Evolutionary conservation across 352 stramenopile species (phyloP), one percentile per base, ranked within the genome.

Genomic region (Phytophthora macrochlamydospora): DNA sequence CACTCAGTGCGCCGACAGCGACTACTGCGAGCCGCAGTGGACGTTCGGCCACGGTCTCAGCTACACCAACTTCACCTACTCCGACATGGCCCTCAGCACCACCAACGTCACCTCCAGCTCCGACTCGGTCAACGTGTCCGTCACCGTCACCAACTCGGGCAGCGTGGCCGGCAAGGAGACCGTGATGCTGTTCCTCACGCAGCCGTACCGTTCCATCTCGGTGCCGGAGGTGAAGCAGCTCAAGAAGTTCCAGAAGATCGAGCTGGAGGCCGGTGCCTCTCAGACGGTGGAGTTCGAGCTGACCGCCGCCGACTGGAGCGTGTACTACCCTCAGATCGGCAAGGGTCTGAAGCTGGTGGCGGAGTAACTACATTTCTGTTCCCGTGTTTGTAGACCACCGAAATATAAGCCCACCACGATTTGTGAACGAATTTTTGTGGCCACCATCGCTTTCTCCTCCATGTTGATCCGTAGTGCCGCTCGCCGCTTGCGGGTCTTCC

Each of bases 291-390:
- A 59, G 35, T 85, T 85, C 62, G 74, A 46, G 43, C 57, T 88
- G 48, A 79, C 66, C 4, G 37, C 51, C 12, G 60, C 59, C 37
- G 60, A 67, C 60, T 67, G 51, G 59, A 61, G 59, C 35, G 76
- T 87, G 38, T 88, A 75, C 54, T 73, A 76, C 46, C 78, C 80
- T 7, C 73, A 91, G 56, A 86, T 91, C 38, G 82, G 80, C 38
- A 32, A 75, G 35, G 78, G 78, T 0, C 76, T 91, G 40, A 78
- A 75, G 30, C 61, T 64, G 28, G 65, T 84, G 14, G 73, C 66
- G 8, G 75, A 87, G 56, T 69, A 79, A 87, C 32, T 91, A 78
- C 60, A 62, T 82, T 38, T 58, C 89, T 30, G 68, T 50, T 40
- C 6, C 35, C 35, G 35, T 40, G 35, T 40, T 40, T 11, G 35